Conservation (phyloP, 202 grass and related monocot genomes). For the Digitaria exilis region DNA sequence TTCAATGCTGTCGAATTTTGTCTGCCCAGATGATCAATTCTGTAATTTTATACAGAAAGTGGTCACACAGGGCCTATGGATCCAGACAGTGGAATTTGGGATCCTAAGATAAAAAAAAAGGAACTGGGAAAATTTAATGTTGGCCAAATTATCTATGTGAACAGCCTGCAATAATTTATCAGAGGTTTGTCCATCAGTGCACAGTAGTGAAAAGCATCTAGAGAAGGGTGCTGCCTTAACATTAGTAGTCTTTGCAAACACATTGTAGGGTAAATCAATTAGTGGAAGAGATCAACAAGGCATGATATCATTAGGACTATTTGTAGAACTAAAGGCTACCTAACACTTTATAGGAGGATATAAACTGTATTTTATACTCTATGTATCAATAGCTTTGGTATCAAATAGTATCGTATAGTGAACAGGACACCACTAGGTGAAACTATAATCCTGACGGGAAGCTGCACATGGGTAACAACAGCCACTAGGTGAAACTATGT, state of each 20-base stretch:
- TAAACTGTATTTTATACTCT: neutral
- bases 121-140: neutral
- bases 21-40: neutral
- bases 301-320: neutral
- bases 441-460: conserved; percentile 4
- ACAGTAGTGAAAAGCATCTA: neutral
- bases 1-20: neutral
- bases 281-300: neutral
- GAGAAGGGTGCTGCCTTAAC: conserved; percentile 23
- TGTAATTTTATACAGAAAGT: conserved; percentile 14
- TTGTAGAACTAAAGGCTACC: neutral
- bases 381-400: neutral
- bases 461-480: too few species aligned
- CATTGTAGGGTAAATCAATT: conserved; percentile 2
- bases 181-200: conserved; percentile 7
- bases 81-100: neutral
- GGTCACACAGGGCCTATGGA: conserved; percentile 9
- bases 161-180: conserved; percentile 11
- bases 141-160: conserved; percentile 14
- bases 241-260: conserved; percentile 4
- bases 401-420: neutral
- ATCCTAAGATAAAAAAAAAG: conserved; percentile 1
- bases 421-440: neutral
- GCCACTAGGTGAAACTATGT: neutral
- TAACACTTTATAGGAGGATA: conserved; percentile 25